Percentiles rank a stretch among this genome's conserved stretches.
Evolutionary conservation across 148 eudicot genomes (phyloP).

Genomic region (Spergularia marina): DNA sequence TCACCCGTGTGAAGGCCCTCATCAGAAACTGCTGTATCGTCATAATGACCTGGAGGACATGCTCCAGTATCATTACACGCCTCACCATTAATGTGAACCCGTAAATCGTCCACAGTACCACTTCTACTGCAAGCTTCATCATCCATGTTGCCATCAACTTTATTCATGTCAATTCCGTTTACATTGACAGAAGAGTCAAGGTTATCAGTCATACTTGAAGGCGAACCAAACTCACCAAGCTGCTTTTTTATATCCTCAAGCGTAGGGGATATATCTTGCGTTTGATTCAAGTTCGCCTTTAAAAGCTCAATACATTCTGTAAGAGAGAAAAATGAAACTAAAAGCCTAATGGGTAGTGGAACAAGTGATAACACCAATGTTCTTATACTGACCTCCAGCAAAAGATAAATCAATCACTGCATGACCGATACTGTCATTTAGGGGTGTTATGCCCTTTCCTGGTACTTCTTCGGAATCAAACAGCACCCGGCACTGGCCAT

Average conservation of each 20-base stretch:
- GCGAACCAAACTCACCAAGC: conserved; percentile 52
- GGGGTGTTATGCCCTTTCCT: conserved; percentile 53
- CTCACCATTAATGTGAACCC: conserved; percentile 35
- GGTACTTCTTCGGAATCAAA: conserved; percentile 97
- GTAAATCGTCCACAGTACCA: conserved; percentile 1
- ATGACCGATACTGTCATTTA: conserved; percentile 28
- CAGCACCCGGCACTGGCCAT: conserved; percentile 76
- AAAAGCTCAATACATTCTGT: conserved; percentile 71
- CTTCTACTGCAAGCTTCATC: background rate
- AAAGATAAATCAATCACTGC: conserved; percentile 70
- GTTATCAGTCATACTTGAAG: background rate
- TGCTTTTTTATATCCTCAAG: conserved; percentile 56
- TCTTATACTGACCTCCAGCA: conserved; percentile 56
- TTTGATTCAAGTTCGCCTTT: conserved; percentile 44
- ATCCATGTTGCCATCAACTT: conserved; percentile 15
- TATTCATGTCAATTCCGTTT: background rate
- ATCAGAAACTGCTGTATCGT: conserved; percentile 48
- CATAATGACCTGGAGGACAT: conserved; percentile 52
- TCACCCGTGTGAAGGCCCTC: conserved; percentile 40
- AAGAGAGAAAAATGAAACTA: conserved; percentile 6
- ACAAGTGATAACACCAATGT: conserved; percentile 3
- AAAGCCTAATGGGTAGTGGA: background rate
- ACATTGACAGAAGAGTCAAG: too few relatives aligned
- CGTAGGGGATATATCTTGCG: conserved; percentile 69
- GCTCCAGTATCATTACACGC: conserved; percentile 43